Base-by-base conservation (phyloP, 331 rosid genomes). In the Quercus lobata region DNA sequence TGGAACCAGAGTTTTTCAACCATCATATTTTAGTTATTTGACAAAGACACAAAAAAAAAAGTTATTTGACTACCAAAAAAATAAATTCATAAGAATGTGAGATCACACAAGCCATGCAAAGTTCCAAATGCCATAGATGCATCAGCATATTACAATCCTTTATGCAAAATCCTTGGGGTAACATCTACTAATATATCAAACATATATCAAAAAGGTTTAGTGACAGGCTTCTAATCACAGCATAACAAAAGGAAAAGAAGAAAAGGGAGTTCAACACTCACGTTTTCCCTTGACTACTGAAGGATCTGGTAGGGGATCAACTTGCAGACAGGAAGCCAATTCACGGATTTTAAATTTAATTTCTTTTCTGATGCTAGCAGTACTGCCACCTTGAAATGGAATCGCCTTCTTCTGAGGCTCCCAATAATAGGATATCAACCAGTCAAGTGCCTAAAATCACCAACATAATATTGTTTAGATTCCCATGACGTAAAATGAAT, bases 351-450 rank as follows among this genome's bases (percentile, higher is more conserved):
- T 91, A 35, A 86, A 84, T 83, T 89, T 84, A 35, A 93, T 91
- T 80, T 91, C 90, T 81, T 82, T 85, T 83, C 82, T 84, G 58
- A 84, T 81, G 27, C 77, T 71, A 32, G 82, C 83, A 77, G 79
- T 87, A 77, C 81, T 84, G 52, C 83, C 89, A 80, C 92, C 90
- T 69, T 89, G 96, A 87, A 91, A 90, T 74, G 99, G 97, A 83
- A 96, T 88, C 41, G 85, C 91, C 78, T 84, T 85, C 86, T 86
- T 88, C 83, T 96, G 99, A 86, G 98, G 98, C 60, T 89, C 97
- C 99, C 99, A 96, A 79, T 96, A 96, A 81, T 88, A 89, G 63
- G 85, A 87, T 82, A 89, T 88, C 89, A 96, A 89, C 99, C 99
- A 96, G 88, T 86, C 82, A 82, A 96, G 93, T 82, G 97, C 99